Percentiles rank a stretch among this genome's conserved stretches.
These are phyloP conservation scores for Metschnikowia arizonensis DNA, from an alignment of 805 yeast genomes.

Conservation along the genomic window DNA sequence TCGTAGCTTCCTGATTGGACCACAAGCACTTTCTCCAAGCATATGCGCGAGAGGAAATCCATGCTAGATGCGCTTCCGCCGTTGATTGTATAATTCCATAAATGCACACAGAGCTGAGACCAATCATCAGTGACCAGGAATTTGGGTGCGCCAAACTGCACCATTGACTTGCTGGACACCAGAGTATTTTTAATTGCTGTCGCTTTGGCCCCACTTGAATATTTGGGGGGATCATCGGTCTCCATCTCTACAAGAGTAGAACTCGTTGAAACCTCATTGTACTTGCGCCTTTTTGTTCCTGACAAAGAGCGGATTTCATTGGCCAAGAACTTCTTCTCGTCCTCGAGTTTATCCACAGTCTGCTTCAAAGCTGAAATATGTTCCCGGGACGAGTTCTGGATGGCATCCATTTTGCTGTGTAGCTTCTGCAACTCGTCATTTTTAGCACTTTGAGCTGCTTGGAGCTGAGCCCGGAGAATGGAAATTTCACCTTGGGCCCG, in stretches of 20 bases:
- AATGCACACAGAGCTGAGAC: constrained; percentile 29
- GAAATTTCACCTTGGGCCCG: constrained; percentile 78
- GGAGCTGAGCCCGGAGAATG: constrained; percentile 63
- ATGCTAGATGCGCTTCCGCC: constrained; percentile 34
- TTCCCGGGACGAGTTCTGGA: constrained; percentile 25
- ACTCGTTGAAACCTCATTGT: neutral
- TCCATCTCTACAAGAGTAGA: neutral
- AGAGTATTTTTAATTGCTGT: neutral
- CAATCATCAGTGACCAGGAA: constrained; percentile 32
- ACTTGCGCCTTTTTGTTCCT: constrained; percentile 20
- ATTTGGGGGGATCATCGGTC: neutral
- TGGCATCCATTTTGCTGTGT: constrained; percentile 15
- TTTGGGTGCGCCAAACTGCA: constrained; percentile 6
- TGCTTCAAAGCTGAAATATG: constrained; percentile 29
- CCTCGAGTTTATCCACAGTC: constrained; percentile 37
- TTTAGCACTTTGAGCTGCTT: constrained; percentile 40
- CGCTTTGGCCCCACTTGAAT: neutral
- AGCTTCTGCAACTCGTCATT: constrained; percentile 34
- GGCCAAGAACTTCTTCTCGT: constrained; percentile 39
- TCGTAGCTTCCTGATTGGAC: constrained; percentile 15
- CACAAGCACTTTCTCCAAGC: constrained; percentile 18
- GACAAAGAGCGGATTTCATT: constrained; percentile 33
- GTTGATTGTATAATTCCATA: constrained; percentile 34
- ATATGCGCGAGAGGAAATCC: constrained; percentile 29
- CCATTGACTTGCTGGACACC: neutral